A percentile compares a stretch with the other conserved stretches of the same genome.
Conservation (phyloP, 345 rosid genomes). For the Dovyalis caffra region DNA sequence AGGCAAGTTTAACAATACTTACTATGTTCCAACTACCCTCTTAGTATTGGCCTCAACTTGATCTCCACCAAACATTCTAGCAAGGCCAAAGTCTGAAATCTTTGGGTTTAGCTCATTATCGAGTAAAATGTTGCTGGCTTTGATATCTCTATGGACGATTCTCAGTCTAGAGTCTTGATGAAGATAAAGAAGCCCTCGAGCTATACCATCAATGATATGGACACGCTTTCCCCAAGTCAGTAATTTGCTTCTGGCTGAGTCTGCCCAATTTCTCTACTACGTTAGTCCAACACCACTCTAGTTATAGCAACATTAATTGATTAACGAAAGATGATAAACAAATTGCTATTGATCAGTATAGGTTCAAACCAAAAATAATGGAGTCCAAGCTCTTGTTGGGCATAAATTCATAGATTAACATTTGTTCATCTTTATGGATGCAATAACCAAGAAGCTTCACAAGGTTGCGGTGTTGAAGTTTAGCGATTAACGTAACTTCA, state of each 20-base stretch:
- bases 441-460: too few species aligned
- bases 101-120: constrained; percentile 1
- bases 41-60: not conserved
- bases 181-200: constrained; percentile 15
- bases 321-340: not conserved
- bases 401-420: too few species aligned
- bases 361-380: constrained; percentile 31
- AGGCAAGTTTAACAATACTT: not conserved
- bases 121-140: too few species aligned
- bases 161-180: constrained; percentile 21
- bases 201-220: constrained; percentile 8
- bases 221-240: not conserved
- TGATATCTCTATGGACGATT: constrained; percentile 26
- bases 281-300: not conserved
- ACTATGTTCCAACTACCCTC: not conserved
- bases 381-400: too few species aligned
- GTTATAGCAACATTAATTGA: too few species aligned
- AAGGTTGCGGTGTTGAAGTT: too few species aligned
- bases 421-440: too few species aligned
- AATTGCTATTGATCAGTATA: not conserved
- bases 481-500: too few species aligned
- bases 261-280: constrained; percentile 10
- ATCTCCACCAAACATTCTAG: not conserved
- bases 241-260: not conserved
- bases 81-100: not conserved